A percentile compares a stretch with the other conserved stretches of the same genome.
phyloP scores from a whole-genome alignment of 768 basidiomycete genomes.

The Termitomyces titanicus region DNA sequence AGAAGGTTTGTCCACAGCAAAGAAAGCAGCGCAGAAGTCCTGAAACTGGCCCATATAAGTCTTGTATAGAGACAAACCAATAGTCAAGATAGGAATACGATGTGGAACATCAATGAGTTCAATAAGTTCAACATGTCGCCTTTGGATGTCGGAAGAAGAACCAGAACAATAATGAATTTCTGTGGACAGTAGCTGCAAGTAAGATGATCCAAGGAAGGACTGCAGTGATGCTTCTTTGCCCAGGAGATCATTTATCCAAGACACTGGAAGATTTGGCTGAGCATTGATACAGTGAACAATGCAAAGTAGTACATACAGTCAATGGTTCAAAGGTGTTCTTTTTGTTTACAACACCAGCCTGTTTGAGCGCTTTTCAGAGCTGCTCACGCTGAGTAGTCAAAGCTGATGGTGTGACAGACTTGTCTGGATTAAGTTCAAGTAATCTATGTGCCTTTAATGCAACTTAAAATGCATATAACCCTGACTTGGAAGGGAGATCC shows the following conservation, averaged over 20 bases:
- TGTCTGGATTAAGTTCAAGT: background rate
- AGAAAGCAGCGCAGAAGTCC: background rate
- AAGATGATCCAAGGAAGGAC: background rate
- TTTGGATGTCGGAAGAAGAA: background rate
- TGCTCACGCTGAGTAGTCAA: background rate
- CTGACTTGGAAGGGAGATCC: background rate
- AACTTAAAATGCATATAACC: background rate
- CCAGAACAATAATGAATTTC: conserved; percentile 1
- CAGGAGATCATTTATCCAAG: background rate
- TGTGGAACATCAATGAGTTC: background rate
- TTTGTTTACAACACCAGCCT: background rate
- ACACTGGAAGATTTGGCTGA: background rate
- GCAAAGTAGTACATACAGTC: background rate
- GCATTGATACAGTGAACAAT: background rate
- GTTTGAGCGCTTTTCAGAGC: background rate
- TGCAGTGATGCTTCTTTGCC: background rate
- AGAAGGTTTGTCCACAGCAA: background rate
- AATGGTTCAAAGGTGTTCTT: background rate
- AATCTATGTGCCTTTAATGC: background rate
- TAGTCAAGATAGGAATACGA: background rate
- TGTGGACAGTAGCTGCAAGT: background rate
- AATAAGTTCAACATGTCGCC: background rate
- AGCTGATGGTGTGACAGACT: background rate
- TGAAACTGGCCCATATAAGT: background rate
- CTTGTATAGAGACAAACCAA: background rate